Evolutionary conservation across 2,329 filamentous ascomycete species (phyloP).

Genomic region (Rhynchosporium agropyri): DNA sequence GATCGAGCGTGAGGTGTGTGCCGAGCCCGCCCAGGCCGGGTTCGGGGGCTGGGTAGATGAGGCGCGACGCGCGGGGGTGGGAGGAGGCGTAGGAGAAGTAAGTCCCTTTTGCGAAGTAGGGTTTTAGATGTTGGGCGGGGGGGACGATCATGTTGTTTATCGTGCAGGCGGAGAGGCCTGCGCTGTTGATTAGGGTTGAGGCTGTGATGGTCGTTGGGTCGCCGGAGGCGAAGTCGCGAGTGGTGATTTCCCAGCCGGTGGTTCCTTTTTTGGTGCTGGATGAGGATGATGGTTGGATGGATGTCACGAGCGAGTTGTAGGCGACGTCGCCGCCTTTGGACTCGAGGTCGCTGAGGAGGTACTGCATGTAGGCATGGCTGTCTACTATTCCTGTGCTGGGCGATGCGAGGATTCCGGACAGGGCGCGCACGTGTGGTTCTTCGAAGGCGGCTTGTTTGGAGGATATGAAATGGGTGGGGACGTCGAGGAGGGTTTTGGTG

Average conservation of each 20-base stretch:
- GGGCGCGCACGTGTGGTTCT: slow-evolving; percentile 77
- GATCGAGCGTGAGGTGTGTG: slow-evolving; percentile 90
- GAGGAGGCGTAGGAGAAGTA: slow-evolving; percentile 84
- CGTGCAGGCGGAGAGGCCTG: slow-evolving; percentile 75
- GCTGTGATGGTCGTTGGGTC: slow-evolving; percentile 65
- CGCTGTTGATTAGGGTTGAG: slow-evolving; percentile 81
- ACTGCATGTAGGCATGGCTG: slow-evolving; percentile 81
- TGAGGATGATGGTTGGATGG: slow-evolving; percentile 45
- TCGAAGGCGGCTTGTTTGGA: slow-evolving; percentile 60
- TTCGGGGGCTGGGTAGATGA: slow-evolving; percentile 86
- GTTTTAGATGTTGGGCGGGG: slow-evolving; percentile 53
- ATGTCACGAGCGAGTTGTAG: slow-evolving; percentile 66
- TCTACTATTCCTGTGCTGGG: slow-evolving; percentile 90
- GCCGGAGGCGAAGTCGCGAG: slow-evolving; percentile 50
- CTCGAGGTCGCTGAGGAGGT: slow-evolving; percentile 75
- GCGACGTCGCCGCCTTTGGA: slow-evolving; percentile 75
- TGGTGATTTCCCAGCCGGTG: slow-evolving; percentile 70
- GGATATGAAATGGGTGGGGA: slow-evolving; percentile 73
- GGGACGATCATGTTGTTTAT: slow-evolving; percentile 84
- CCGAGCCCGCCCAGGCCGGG: slow-evolving; percentile 84
- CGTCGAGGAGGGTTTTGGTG: slow-evolving; percentile 48
- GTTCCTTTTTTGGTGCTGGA: slow-evolving; percentile 47
- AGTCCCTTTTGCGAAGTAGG: slow-evolving; percentile 90
- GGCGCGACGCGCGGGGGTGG: slow-evolving; percentile 65
- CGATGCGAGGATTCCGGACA: slow-evolving; percentile 77